A percentile compares a stretch with the other conserved stretches of the same genome.
phyloP scores from a whole-genome alignment of 768 basidiomycete species.

The Boletellus sp. region DNA sequence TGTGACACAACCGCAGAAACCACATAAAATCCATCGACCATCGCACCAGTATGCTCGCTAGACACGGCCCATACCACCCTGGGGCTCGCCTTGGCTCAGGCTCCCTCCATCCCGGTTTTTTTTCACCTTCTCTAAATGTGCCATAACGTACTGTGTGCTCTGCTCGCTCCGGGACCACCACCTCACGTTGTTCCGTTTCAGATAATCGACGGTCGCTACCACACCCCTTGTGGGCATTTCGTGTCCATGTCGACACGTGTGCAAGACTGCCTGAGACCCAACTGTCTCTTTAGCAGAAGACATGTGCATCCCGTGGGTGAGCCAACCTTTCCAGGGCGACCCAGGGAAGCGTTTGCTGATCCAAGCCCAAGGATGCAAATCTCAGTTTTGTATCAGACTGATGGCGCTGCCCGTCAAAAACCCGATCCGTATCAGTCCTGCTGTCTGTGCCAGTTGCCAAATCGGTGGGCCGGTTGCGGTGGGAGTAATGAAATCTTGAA shows the following conservation, averaged over 20 bases:
- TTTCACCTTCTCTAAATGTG: constrained; percentile 53
- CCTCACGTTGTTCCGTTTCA: constrained; percentile 24
- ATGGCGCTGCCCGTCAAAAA: constrained; percentile 69
- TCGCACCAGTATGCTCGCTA: constrained; percentile 11
- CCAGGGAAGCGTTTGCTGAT: constrained; percentile 10
- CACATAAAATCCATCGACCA: constrained; percentile 28
- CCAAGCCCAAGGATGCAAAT: constrained; percentile 46
- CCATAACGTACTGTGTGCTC: constrained; percentile 60
- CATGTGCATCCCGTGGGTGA: constrained; percentile 57
- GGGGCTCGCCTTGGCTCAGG: constrained; percentile 11
- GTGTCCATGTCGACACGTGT: constrained; percentile 64
- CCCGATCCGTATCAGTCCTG: constrained; percentile 66
- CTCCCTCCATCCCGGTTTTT: constrained; percentile 17
- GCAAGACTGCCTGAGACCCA: constrained; percentile 59
- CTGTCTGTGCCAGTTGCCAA: constrained; percentile 36
- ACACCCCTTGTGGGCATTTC: constrained; percentile 69
- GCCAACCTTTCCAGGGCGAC: constrained; percentile 1
- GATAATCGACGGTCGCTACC: constrained; percentile 75
- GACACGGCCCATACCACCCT: constrained; percentile 17
- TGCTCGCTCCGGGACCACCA: neutral
- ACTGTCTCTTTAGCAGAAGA: constrained; percentile 69
- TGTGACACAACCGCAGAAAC: constrained; percentile 29
- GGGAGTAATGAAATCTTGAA: constrained; percentile 20
- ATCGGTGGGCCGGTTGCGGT: constrained; percentile 12
- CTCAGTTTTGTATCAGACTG: constrained; percentile 52